Conservation (phyloP, 1,139 yeast species). For the Pichia sp. region DNA sequence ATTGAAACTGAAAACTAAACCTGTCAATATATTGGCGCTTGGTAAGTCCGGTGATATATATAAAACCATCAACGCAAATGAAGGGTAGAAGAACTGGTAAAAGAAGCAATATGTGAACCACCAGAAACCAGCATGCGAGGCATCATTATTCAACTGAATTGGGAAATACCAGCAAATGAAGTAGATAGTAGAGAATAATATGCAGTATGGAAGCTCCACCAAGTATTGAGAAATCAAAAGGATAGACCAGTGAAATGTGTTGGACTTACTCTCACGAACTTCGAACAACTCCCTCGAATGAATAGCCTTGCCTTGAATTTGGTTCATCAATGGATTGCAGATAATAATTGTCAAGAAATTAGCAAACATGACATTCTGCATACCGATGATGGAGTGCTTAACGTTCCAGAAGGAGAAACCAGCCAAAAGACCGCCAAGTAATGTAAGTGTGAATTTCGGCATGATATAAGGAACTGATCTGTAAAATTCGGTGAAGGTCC, state of each 20-base stretch:
- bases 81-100: constrained; percentile 46
- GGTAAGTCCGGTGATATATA: constrained; percentile 54
- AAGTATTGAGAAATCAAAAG: constrained; percentile 46
- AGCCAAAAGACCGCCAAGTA: constrained; percentile 37
- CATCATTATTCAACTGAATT: constrained; percentile 36
- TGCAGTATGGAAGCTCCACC: constrained; percentile 49
- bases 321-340: constrained; percentile 48
- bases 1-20: constrained; percentile 46
- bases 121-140: constrained; percentile 45
- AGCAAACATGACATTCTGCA: constrained; percentile 49
- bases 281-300: constrained; percentile 50
- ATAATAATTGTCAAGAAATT: constrained; percentile 42
- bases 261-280: constrained; percentile 56
- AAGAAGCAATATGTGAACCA: constrained; percentile 45
- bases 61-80: constrained; percentile 45
- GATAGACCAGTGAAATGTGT: constrained; percentile 61
- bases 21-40: constrained; percentile 49
- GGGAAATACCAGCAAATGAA: constrained; percentile 54
- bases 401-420: constrained; percentile 31
- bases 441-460: constrained; percentile 31
- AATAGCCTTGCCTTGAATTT: constrained; percentile 49
- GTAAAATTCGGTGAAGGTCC: constrained; percentile 39
- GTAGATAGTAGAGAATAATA: constrained; percentile 44
- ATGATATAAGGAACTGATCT: constrained; percentile 41
- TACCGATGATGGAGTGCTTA: constrained; percentile 38